Conservation (phyloP, 2,329 filamentous ascomycete genomes). For the Xylaria sp. region DNA sequence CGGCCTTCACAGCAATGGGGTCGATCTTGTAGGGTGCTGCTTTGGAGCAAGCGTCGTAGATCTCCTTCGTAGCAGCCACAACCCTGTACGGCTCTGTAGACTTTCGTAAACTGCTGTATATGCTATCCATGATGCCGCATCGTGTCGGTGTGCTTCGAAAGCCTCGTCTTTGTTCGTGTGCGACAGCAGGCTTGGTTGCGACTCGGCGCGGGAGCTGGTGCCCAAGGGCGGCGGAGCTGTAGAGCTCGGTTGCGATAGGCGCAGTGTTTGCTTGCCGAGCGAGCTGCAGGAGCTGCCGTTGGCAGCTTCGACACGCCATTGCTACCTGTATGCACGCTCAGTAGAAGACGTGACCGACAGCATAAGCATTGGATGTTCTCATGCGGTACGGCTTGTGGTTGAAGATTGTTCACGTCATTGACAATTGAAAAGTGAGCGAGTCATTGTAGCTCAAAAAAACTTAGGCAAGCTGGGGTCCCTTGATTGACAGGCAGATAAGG, state of each 20-base stretch:
- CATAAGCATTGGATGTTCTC: conserved; percentile 22
- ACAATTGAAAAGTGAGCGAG: conserved; percentile 4
- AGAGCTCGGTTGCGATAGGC: conserved; percentile 38
- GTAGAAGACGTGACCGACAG: not conserved
- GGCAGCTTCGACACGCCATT: conserved; percentile 64
- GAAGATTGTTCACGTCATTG: conserved; percentile 43
- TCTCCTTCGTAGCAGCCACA: conserved; percentile 79
- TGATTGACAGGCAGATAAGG: conserved; percentile 2
- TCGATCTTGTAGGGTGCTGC: conserved; percentile 83
- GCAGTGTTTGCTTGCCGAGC: conserved; percentile 42
- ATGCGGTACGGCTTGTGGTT: conserved; percentile 6
- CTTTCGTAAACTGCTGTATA: conserved; percentile 49
- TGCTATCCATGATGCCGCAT: conserved; percentile 42
- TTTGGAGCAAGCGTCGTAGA: conserved; percentile 79
- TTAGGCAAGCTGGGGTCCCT: conserved; percentile 18
- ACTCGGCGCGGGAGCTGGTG: conserved; percentile 28
- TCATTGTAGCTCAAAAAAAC: conserved; percentile 21
- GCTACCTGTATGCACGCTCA: conserved; percentile 18
- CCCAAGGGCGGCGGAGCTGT: conserved; percentile 35
- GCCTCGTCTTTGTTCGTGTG: conserved; percentile 46
- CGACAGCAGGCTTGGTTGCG: conserved; percentile 17
- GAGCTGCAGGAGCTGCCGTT: conserved; percentile 53
- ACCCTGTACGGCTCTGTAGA: conserved; percentile 72
- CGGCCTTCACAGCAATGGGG: conserved; percentile 72
- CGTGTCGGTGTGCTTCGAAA: conserved; percentile 54